Conservation (phyloP, 257 asterid species). For the Solanum boliviense region DNA sequence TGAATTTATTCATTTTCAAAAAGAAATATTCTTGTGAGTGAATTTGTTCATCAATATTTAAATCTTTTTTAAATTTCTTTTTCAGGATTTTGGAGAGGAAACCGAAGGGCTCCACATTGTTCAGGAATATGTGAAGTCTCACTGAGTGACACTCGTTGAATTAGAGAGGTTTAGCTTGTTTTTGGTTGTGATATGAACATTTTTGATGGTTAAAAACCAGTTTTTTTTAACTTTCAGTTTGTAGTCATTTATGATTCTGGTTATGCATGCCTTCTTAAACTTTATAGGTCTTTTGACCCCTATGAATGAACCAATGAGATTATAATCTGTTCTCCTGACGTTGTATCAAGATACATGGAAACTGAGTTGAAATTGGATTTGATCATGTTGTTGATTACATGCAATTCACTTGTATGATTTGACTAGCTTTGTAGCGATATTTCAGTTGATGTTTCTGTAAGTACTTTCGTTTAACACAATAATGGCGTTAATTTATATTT, state of each 20-base stretch:
- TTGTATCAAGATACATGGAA: not conserved
- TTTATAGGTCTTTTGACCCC: not conserved
- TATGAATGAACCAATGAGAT: not conserved
- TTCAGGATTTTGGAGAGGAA: conserved; percentile 75
- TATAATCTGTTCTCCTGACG: not conserved
- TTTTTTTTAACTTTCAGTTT: not conserved
- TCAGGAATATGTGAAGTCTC: conserved; percentile 59
- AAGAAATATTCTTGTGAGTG: not conserved
- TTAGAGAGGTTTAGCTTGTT: not conserved
- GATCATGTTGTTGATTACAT: not conserved
- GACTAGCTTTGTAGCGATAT: not conserved
- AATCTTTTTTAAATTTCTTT: not conserved
- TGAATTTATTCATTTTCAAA: not conserved
- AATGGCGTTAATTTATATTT: not conserved
- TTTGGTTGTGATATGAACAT: not conserved
- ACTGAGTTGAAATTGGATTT: not conserved
- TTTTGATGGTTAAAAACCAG: not conserved
- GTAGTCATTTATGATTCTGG: not conserved
- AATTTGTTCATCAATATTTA: not conserved
- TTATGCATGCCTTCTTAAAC: not conserved
- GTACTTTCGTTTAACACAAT: not conserved
- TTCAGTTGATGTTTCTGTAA: not conserved
- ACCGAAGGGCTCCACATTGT: conserved; percentile 68
- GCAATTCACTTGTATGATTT: not conserved
- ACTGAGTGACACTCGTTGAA: conserved; percentile 3